Conservation (phyloP, 257 asterid species). For the Craterostigma plantagineum region DNA sequence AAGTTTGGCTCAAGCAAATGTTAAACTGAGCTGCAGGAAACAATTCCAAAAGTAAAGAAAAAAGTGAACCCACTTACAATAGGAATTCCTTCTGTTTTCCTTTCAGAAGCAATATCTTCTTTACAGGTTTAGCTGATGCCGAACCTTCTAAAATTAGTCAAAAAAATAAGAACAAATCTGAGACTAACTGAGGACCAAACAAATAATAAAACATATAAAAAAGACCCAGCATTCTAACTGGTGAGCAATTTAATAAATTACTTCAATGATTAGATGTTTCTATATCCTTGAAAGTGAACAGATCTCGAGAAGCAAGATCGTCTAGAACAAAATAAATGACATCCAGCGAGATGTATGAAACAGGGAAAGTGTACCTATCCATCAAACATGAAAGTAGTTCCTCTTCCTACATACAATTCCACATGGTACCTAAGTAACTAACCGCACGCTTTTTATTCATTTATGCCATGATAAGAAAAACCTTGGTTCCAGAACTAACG, state of each 20-base stretch:
- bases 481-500: too few species aligned
- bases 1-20: too few species aligned
- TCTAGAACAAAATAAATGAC: too few species aligned
- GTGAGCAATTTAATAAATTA: too few species aligned
- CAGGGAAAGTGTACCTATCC: not conserved
- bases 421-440: too few species aligned
- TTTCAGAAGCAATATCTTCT: conserved; percentile 56
- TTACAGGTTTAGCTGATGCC: conserved; percentile 26
- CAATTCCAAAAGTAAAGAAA: not conserved
- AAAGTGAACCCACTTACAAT: conserved; percentile 20
- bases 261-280: too few species aligned
- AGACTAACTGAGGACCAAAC: not conserved
- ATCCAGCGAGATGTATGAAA: not conserved
- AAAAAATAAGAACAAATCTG: conserved; percentile 2
- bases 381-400: not conserved
- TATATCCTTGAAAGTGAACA: too few species aligned
- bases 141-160: conserved; percentile 18
- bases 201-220: conserved; percentile 1
- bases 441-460: too few species aligned
- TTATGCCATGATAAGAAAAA: too few species aligned
- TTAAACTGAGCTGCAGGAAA: not conserved
- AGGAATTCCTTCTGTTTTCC: conserved; percentile 51
- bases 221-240: not conserved
- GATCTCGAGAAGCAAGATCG: too few species aligned
- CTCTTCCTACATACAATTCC: too few species aligned